Evolutionary conservation across 2,329 filamentous ascomycete species (phyloP).

Genomic region (Aureobasidium pullulans): DNA sequence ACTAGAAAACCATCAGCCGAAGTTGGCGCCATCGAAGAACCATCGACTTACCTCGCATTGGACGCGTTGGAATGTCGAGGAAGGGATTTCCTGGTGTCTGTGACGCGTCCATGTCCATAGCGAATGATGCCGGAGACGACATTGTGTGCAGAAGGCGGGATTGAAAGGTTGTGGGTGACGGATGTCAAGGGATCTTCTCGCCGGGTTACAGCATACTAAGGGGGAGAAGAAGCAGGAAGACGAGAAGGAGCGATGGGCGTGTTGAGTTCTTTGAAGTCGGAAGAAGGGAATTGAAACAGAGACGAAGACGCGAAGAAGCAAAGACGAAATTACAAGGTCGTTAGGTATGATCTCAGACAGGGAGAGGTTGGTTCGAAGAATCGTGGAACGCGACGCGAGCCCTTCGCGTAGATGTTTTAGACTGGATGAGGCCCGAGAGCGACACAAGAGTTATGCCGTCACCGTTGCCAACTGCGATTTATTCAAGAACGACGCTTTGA

Average conservation of each 20-base stretch:
- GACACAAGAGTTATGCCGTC: not conserved
- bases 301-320: constrained; percentile 8
- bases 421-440: not conserved
- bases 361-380: constrained; percentile 3
- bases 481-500: not conserved
- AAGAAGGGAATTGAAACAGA: not conserved
- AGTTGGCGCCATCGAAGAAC: not conserved
- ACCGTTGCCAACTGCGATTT: not conserved
- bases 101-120: constrained; percentile 15
- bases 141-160: constrained; percentile 5
- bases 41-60: constrained; percentile 37
- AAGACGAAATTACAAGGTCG: constrained; percentile 7
- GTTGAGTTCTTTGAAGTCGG: not conserved
- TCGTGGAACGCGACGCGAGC: not conserved
- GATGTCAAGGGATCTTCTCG: not conserved
- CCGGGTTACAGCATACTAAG: constrained; percentile 10
- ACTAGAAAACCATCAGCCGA: constrained; percentile 45
- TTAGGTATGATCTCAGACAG: not conserved
- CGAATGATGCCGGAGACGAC: constrained; percentile 17
- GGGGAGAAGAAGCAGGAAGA: not conserved
- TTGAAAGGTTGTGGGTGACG: not conserved
- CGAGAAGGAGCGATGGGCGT: not conserved
- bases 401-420: not conserved
- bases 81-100: constrained; percentile 19
- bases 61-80: constrained; percentile 30